phyloP scores from a whole-genome alignment of 495 filamentous ascomycete genomes.

The Aspergillus mulundensis region DNA sequence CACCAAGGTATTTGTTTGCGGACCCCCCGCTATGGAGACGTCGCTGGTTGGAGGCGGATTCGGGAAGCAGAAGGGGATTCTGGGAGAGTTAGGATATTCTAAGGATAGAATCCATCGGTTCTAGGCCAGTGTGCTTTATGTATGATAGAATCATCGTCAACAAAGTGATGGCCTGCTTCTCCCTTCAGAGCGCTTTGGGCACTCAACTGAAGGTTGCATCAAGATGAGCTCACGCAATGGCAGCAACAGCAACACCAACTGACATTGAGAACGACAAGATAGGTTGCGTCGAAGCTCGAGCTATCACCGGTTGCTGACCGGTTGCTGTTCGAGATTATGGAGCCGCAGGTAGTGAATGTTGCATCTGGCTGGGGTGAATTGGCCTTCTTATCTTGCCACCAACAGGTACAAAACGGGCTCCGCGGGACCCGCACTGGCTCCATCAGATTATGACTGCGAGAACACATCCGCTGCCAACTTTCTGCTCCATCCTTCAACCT shows the following conservation, averaged over 20 bases:
- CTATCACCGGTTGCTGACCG: no score
- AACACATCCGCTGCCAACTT: neutral
- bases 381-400: no score
- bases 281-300: no score
- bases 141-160: neutral
- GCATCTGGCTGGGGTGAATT: no score
- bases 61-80: neutral
- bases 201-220: no score
- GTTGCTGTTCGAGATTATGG: no score
- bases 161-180: neutral
- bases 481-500: neutral
- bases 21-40: conserved; percentile 59
- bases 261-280: no score
- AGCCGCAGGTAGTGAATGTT: no score
- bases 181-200: neutral
- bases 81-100: neutral
- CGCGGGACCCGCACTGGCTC: no score
- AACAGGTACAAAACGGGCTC: neutral
- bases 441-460: neutral
- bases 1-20: conserved; percentile 63
- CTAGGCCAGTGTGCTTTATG: neutral
- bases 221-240: no score
- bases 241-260: no score
- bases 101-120: conserved; percentile 5
- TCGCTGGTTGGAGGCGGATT: conserved; percentile 42